Conservation (phyloP, 2,329 filamentous ascomycete species). For the Aspergillus pseudoglaucus region DNA sequence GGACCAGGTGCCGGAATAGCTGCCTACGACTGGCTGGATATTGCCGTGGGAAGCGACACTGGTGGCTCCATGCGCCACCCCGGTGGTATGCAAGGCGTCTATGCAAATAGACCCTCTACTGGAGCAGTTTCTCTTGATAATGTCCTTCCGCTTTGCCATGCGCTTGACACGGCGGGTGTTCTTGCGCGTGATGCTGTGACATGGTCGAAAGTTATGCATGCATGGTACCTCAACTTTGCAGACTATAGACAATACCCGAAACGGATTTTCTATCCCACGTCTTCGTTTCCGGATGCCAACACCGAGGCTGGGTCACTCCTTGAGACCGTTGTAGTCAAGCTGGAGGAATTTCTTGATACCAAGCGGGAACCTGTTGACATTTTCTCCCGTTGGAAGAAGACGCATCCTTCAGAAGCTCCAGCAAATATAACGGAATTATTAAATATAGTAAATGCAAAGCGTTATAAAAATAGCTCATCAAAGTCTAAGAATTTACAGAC, state of each 20-base stretch:
- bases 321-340: conserved; percentile 38
- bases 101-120: conserved; percentile 36
- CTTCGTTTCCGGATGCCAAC: conserved; percentile 37
- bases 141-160: conserved; percentile 42
- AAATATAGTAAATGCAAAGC: conserved; percentile 16
- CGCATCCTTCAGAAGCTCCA: conserved; percentile 24
- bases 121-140: conserved; percentile 42
- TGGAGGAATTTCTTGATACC: conserved; percentile 36
- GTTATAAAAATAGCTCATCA: conserved; percentile 29
- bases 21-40: conserved; percentile 39
- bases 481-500: conserved; percentile 40
- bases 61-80: not conserved
- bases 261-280: conserved; percentile 15
- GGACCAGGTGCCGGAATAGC: conserved; percentile 23
- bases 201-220: conserved; percentile 34
- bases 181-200: conserved; percentile 22
- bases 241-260: conserved; percentile 33
- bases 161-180: conserved; percentile 43
- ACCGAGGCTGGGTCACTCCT: conserved; percentile 32
- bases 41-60: conserved; percentile 37
- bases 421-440: conserved; percentile 22
- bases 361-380: conserved; percentile 9
- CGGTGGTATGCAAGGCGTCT: not conserved
- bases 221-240: conserved; percentile 31
- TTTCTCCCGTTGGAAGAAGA: conserved; percentile 9